Base-by-base conservation (phyloP, 192 early-diverging fungal genomes). In the Dispira parvispora region DNA sequence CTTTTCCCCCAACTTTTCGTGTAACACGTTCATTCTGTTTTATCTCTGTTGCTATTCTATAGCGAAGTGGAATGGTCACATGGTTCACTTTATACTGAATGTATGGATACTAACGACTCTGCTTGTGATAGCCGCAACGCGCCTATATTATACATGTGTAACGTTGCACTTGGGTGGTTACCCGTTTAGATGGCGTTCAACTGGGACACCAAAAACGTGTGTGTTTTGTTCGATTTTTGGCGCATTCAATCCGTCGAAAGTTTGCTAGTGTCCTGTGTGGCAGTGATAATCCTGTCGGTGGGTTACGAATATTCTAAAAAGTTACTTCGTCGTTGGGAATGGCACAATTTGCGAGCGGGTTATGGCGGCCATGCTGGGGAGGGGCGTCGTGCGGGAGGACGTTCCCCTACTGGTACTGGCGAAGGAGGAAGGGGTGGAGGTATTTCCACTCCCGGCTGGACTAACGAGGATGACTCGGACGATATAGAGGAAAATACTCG, bases 151-250 rank as follows among this genome's bases (percentile, higher is more conserved):
- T 38, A 38, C 6, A 6, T 38, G 32, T 38, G 32, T 38, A 38
- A 38, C 32, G 32, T 38, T 38, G 32, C 32, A 38, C 6, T 38
- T 38, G 32, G 32, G 32, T 1, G 32, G 32, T 38, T 38, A 38
- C 6, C 6, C 32, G 13, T 55, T 58, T 75, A 84, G 75, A 89
- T 89, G 87, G 63, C 84, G 0, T 81, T 89, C 65, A 89, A 87
- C 67, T 89, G 85, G 85, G 71, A 77, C 61, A 82, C 78, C 3
- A 73, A 85, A 62, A 82, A 87, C 69, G 79, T 84, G 3, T 89
- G 87, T 47, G 76, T 89, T n/a, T 69, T 89, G 20, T 87, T 87
- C 67, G 74, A 79, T 65, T 87, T 79, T 65, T 89, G 85, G 87
- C 82, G 78, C 57, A 78, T 87, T 61, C 72, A 83, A 54, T 77